phyloP scores from a whole-genome alignment of 352 stramenopile species.

The Pythium periplocum region DNA sequence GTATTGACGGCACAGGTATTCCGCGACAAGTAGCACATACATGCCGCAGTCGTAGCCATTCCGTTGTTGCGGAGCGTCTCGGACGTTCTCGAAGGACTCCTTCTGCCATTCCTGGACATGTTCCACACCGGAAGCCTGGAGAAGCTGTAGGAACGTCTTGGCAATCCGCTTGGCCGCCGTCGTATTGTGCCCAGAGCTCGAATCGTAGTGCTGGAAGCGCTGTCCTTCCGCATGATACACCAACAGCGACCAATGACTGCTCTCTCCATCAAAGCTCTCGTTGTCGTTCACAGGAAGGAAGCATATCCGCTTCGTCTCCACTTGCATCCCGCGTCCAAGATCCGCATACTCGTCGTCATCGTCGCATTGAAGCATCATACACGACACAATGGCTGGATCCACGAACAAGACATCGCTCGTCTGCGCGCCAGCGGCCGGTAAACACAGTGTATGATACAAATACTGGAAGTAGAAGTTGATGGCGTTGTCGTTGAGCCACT shows the following conservation, averaged over 20 bases:
- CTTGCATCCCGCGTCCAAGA: slow-evolving; percentile 37
- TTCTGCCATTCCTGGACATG: slow-evolving; percentile 4
- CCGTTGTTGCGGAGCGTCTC: slow-evolving; percentile 52
- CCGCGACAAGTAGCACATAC: slow-evolving; percentile 65
- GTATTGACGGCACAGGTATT: slow-evolving; percentile 46
- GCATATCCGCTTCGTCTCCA: slow-evolving; percentile 33
- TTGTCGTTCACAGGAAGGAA: slow-evolving; percentile 75
- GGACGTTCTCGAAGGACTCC: slow-evolving; percentile 16
- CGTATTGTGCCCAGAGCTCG: slow-evolving; percentile 56
- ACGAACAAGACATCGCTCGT: slow-evolving; percentile 45
- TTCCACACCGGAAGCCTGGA: slow-evolving; percentile 13
- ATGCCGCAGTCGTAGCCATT: slow-evolving; percentile 83
- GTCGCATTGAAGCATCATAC: slow-evolving; percentile 78
- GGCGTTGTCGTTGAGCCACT: slow-evolving; percentile 83
- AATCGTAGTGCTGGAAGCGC: slow-evolving; percentile 68
- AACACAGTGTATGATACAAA: slow-evolving; percentile 37
- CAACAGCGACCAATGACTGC: slow-evolving; percentile 76
- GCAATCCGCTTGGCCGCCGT: slow-evolving; percentile 36
- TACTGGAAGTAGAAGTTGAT: slow-evolving; percentile 84
- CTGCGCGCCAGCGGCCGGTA: background rate
- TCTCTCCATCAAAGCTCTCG: slow-evolving; percentile 38
- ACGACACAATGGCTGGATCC: slow-evolving; percentile 76
- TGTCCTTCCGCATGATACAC: slow-evolving; percentile 25
- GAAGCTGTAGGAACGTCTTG: slow-evolving; percentile 33
- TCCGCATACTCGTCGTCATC: slow-evolving; percentile 73